phyloP scores from a whole-genome alignment of 495 filamentous ascomycete species.

The Aspergillus nidulans region DNA sequence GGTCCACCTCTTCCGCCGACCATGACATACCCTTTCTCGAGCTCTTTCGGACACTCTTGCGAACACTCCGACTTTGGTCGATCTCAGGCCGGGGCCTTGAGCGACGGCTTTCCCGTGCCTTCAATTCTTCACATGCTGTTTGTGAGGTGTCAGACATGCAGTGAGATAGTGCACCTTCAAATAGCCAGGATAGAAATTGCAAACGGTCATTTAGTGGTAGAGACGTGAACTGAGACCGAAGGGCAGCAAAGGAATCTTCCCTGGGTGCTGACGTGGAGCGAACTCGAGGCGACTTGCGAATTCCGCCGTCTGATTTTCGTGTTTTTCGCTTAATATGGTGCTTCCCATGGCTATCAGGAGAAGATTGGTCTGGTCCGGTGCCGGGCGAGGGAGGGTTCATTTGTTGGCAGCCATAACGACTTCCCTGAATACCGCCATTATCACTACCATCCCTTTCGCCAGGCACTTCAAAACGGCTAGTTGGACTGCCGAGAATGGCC shows the following conservation, averaged over 20 bases:
- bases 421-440: neutral
- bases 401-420: neutral
- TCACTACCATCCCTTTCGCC: neutral
- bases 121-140: conserved; percentile 12
- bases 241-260: conserved; percentile 12
- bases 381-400: neutral
- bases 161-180: conserved; percentile 17
- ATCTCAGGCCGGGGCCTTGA: conserved; percentile 2
- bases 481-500: conserved; percentile 8
- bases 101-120: neutral
- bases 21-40: conserved; percentile 18
- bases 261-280: neutral
- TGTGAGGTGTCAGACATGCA: conserved; percentile 9
- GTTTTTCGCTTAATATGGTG: conserved; percentile 17
- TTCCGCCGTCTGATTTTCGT: conserved; percentile 1
- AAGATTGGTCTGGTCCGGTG: neutral
- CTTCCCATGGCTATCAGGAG: neutral
- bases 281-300: conserved; percentile 12
- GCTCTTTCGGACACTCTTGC: neutral
- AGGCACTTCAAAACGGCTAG: conserved; percentile 6
- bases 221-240: conserved; percentile 18
- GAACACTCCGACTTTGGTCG: neutral
- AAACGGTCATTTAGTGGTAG: conserved; percentile 14
- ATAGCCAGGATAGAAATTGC: conserved; percentile 23
- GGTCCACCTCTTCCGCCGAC: conserved; percentile 17